phyloP scores from a whole-genome alignment of 352 stramenopile species.

The Globisporangium uncinulatum region DNA sequence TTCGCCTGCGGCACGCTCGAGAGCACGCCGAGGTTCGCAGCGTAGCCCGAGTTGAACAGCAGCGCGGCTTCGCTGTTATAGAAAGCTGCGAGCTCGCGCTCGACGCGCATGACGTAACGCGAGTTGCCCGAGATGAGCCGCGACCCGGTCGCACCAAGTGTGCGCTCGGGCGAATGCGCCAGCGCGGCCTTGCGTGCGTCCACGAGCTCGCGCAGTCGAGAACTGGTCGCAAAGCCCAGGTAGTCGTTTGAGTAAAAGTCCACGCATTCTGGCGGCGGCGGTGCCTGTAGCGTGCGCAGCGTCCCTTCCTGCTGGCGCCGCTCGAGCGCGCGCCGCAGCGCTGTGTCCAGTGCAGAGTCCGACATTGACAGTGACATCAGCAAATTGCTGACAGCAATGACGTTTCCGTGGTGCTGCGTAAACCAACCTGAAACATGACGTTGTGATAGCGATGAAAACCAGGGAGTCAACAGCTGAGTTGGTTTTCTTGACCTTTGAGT shows the following conservation, averaged over 20 bases:
- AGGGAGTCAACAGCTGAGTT: no score
- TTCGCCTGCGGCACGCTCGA: slow-evolving; percentile 85
- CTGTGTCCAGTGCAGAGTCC: slow-evolving; percentile 14
- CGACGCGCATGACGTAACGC: slow-evolving; percentile 81
- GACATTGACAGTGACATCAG: no score
- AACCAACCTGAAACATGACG: no score
- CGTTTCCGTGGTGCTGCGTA: no score
- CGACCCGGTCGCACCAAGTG: slow-evolving; percentile 81
- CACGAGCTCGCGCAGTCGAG: slow-evolving; percentile 46
- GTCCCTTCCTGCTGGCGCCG: slow-evolving; percentile 34
- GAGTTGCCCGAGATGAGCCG: slow-evolving; percentile 95
- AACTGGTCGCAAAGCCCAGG: slow-evolving; percentile 87
- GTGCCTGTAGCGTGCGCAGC: slow-evolving; percentile 34
- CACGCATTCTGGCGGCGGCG: slow-evolving; percentile 28
- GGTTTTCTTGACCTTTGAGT: no score
- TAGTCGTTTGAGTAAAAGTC: slow-evolving; percentile 99
- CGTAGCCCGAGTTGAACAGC: slow-evolving; percentile 96
- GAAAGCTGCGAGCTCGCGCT: slow-evolving; percentile 77
- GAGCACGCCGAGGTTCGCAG: slow-evolving; percentile 94
- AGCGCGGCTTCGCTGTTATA: slow-evolving; percentile 90
- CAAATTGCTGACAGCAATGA: neutral
- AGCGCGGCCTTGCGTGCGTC: slow-evolving; percentile 35
- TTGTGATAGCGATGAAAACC: no score
- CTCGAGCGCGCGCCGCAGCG: slow-evolving; percentile 18
- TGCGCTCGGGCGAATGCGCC: slow-evolving; percentile 8